Conservation (phyloP, 2,329 filamentous ascomycete genomes). For the Fusarium proliferatum region DNA sequence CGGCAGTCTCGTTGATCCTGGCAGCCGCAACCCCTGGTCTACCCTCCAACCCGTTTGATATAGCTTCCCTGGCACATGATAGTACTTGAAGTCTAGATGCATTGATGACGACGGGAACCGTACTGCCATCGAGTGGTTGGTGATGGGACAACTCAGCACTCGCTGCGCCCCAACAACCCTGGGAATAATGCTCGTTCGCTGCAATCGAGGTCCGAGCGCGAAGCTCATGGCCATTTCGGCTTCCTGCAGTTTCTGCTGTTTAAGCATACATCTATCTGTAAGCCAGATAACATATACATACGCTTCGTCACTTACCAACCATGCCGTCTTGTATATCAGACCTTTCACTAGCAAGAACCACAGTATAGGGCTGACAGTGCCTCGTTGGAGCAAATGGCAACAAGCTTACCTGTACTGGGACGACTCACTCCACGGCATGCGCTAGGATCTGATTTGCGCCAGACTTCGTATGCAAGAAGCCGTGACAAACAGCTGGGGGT, state of each 20-base stretch:
- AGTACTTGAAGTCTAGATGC: neutral
- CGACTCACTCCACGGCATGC: conserved; percentile 6
- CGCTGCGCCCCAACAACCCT: conserved; percentile 23
- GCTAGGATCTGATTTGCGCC: conserved; percentile 37
- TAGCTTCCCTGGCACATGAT: conserved; percentile 27
- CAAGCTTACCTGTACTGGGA: conserved; percentile 5
- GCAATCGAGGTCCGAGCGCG: conserved; percentile 3
- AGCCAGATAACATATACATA: neutral
- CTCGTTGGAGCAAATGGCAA: conserved; percentile 18
- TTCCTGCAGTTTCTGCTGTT: neutral
- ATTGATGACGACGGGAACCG: conserved; percentile 1
- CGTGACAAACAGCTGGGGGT: conserved; percentile 40
- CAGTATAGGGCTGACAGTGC: conserved; percentile 26
- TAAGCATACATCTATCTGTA: conserved; percentile 2
- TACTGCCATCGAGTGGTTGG: conserved; percentile 7
- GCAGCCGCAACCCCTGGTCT: conserved; percentile 35
- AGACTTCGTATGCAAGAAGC: conserved; percentile 33
- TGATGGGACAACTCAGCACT: conserved; percentile 37
- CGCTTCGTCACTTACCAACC: neutral
- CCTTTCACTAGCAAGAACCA: conserved; percentile 13
- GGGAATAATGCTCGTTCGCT: conserved; percentile 7
- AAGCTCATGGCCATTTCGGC: neutral
- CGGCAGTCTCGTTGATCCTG: conserved; percentile 30
- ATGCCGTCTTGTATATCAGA: neutral
- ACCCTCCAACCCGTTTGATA: conserved; percentile 27